Evolutionary conservation across 495 filamentous ascomycete genomes (phyloP).

Genomic region (Hypoxylon fuscum): DNA sequence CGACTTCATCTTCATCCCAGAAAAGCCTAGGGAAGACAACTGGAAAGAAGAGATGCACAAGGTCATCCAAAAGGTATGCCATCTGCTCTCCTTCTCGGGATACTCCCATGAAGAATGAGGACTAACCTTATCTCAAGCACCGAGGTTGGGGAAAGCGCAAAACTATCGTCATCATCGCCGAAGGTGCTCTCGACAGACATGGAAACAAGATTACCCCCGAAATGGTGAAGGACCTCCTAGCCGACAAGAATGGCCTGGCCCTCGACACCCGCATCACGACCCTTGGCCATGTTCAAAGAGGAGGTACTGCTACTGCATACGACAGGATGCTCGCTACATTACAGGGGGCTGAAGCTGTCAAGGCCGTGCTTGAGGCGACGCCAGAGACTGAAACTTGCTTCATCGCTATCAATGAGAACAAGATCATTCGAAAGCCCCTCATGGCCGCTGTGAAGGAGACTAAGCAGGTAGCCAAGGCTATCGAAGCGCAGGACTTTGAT

Average conservation of each 20-base stretch:
- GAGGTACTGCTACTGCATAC: conserved; percentile 90
- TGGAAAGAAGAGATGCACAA: conserved; percentile 92
- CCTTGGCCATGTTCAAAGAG: conserved; percentile 94
- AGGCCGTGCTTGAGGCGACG: conserved; percentile 90
- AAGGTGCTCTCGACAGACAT: conserved; percentile 88
- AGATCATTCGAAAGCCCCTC: conserved; percentile 88
- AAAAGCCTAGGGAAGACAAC: conserved; percentile 86
- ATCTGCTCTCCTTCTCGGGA: neutral
- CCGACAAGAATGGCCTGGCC: conserved; percentile 70
- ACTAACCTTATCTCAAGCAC: conserved; percentile 68
- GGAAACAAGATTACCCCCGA: conserved; percentile 83
- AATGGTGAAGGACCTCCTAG: conserved; percentile 87
- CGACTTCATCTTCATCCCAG: conserved; percentile 96
- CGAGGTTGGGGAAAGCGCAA: conserved; percentile 91
- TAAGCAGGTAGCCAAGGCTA: conserved; percentile 80
- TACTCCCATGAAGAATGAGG: neutral
- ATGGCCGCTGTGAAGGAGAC: conserved; percentile 89
- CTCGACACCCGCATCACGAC: conserved; percentile 96
- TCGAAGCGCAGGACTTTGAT: conserved; percentile 82
- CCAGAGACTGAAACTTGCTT: conserved; percentile 92
- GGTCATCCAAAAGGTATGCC: conserved; percentile 76
- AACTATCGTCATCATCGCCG: conserved; percentile 97
- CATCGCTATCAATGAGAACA: conserved; percentile 97
- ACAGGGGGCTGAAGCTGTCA: conserved; percentile 96
- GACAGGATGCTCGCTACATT: conserved; percentile 93